Percentiles rank a stretch among this genome's conserved stretches.
Conservation (phyloP, 306 rosid genomes). For the Lupinus albus region DNA sequence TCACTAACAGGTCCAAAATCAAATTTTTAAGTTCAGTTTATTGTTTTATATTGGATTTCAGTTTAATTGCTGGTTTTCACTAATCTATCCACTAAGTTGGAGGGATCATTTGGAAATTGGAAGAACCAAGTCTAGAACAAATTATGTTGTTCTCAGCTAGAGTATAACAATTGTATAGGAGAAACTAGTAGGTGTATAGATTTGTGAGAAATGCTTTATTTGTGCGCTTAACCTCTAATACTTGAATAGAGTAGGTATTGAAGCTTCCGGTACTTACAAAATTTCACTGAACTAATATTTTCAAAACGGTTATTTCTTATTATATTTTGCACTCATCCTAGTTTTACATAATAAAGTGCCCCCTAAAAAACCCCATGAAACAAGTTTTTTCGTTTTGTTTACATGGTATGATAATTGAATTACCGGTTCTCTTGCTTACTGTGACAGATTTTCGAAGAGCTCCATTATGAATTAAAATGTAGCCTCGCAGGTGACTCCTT, state of each 20-base stretch:
- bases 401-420: neutral
- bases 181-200: neutral
- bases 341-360: no score
- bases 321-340: no score
- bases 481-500: constrained; percentile 18
- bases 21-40: neutral
- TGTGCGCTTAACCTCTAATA: no score
- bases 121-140: neutral
- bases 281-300: no score
- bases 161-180: neutral
- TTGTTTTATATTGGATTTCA: constrained; percentile 3
- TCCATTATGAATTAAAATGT: constrained; percentile 8
- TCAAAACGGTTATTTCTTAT: no score
- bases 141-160: neutral
- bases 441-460: constrained; percentile 47
- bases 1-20: neutral
- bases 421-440: neutral
- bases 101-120: neutral
- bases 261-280: no score
- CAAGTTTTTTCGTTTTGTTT: neutral
- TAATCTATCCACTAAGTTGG: neutral
- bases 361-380: neutral
- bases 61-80: constrained; percentile 2
- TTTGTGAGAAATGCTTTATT: neutral
- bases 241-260: no score